A percentile compares a stretch with the other conserved stretches of the same genome.
Conservation (phyloP, 2,329 filamentous ascomycete genomes). For the Pseudogymnoascus sp. region DNA sequence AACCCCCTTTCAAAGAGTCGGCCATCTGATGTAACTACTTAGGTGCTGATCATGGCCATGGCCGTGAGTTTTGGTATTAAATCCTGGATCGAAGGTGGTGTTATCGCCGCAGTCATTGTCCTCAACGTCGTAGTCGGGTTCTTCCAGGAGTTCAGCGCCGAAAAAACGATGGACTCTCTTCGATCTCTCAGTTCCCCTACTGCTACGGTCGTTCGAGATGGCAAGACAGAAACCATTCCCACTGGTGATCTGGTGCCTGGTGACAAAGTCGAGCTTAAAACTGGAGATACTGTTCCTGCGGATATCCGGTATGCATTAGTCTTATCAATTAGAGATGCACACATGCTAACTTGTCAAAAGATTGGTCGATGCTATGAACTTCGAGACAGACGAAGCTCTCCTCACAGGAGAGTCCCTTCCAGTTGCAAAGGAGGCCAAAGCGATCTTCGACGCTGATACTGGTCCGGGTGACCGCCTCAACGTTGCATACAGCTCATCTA, state of each 20-base stretch:
- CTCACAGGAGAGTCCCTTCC: slow-evolving; percentile 56
- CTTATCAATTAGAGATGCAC: background rate
- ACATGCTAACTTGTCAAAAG: slow-evolving; percentile 19
- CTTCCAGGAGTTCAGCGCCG: slow-evolving; percentile 44
- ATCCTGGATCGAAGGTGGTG: slow-evolving; percentile 53
- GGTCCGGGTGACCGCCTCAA: slow-evolving; percentile 54
- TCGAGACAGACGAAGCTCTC: slow-evolving; percentile 52
- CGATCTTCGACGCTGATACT: slow-evolving; percentile 42
- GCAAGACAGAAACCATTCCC: slow-evolving; percentile 41
- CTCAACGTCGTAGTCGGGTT: slow-evolving; percentile 53
- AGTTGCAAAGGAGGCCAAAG: slow-evolving; percentile 43
- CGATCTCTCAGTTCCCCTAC: slow-evolving; percentile 42
- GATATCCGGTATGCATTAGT: slow-evolving; percentile 27
- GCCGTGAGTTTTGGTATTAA: slow-evolving; percentile 48
- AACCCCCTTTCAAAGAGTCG: background rate
- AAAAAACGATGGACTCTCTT: slow-evolving; percentile 46
- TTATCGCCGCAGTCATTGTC: slow-evolving; percentile 48
- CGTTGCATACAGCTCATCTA: slow-evolving; percentile 53
- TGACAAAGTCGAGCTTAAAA: slow-evolving; percentile 49
- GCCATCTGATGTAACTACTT: slow-evolving; percentile 18
- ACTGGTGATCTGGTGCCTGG: slow-evolving; percentile 48
- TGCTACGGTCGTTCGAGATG: slow-evolving; percentile 41
- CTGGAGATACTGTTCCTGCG: slow-evolving; percentile 36
- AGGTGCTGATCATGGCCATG: slow-evolving; percentile 50
- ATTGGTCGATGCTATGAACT: slow-evolving; percentile 45